Conservation (phyloP, 345 rosid species). For the Draba incana region DNA sequence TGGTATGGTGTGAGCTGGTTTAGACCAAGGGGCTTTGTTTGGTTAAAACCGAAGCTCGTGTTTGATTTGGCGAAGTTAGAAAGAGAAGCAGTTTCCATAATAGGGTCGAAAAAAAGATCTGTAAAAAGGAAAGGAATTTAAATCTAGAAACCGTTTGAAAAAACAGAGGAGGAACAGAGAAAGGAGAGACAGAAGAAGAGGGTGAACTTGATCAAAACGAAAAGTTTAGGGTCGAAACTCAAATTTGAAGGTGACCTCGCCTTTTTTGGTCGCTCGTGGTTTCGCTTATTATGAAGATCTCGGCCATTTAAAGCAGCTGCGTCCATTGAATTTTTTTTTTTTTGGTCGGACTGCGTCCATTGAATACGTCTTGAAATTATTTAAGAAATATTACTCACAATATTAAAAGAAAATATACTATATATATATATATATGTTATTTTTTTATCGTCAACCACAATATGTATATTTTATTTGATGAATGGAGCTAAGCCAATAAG, state of each 20-base stretch:
- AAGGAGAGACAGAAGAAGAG: background rate
- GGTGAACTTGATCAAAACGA: background rate
- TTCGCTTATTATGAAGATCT: slow-evolving; percentile 10
- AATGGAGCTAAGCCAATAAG: slow-evolving; percentile 8
- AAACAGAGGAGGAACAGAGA: background rate
- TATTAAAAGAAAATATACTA: too few relatives aligned
- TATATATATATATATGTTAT: background rate
- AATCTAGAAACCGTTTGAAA: background rate
- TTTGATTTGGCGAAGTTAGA: slow-evolving; percentile 1
- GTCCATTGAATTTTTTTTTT: slow-evolving; percentile 32
- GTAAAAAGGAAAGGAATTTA: too few relatives aligned
- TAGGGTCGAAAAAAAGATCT: slow-evolving; percentile 40
- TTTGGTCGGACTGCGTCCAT: slow-evolving; percentile 12
- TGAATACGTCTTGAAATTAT: slow-evolving; percentile 13
- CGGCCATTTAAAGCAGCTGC: slow-evolving; percentile 29
- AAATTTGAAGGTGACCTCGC: background rate
- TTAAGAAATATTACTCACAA: slow-evolving; percentile 5
- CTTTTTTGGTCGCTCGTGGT: slow-evolving; percentile 40
- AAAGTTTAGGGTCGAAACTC: slow-evolving; percentile 4
- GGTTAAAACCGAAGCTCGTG: slow-evolving; percentile 34
- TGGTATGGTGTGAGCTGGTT: slow-evolving; percentile 64
- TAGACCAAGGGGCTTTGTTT: slow-evolving; percentile 50
- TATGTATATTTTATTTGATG: background rate
- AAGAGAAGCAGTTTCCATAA: slow-evolving; percentile 42
- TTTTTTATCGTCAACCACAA: background rate